Percentiles rank a stretch among this genome's conserved stretches.
These are phyloP conservation scores for Syzygium grande DNA, from an alignment of 345 rosid genomes.

Conservation along the genomic window DNA sequence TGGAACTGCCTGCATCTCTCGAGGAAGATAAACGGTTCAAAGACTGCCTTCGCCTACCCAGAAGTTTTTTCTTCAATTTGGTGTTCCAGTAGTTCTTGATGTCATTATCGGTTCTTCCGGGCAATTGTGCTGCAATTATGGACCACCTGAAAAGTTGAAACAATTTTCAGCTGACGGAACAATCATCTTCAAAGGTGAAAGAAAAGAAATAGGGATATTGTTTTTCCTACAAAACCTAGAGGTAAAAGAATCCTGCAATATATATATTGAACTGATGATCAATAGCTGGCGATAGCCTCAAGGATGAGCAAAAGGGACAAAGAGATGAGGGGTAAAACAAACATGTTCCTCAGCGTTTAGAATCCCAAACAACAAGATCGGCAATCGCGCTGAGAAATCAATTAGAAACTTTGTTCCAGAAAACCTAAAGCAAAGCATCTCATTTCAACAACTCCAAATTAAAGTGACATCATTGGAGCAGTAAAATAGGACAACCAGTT, in stretches of 20 bases:
- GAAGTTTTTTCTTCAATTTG: slow-evolving; percentile 10
- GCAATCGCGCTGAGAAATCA: not conserved
- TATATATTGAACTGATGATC: not conserved
- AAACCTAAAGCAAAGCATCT: not conserved
- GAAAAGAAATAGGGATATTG: not conserved
- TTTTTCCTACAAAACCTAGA: not conserved
- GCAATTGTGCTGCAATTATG: slow-evolving; percentile 10
- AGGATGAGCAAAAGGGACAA: not conserved
- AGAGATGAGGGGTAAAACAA: not conserved
- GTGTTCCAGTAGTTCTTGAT: slow-evolving; percentile 17
- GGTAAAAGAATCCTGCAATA: not conserved
- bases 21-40: not conserved
- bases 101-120: slow-evolving; percentile 12
- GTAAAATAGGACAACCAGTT: slow-evolving; percentile 4
- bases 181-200: not conserved
- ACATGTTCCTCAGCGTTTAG: not conserved
- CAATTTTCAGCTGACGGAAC: not conserved
- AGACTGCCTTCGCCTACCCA: slow-evolving; percentile 5
- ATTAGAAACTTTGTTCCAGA: not conserved
- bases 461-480: slow-evolving; percentile 2
- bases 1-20: not conserved
- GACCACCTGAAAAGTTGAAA: slow-evolving; percentile 6
- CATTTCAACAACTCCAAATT: not conserved
- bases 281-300: not conserved
- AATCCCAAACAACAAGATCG: not conserved